Conservation (phyloP, 2,329 filamentous ascomycete species). For the Tolypocladium inflatum region DNA sequence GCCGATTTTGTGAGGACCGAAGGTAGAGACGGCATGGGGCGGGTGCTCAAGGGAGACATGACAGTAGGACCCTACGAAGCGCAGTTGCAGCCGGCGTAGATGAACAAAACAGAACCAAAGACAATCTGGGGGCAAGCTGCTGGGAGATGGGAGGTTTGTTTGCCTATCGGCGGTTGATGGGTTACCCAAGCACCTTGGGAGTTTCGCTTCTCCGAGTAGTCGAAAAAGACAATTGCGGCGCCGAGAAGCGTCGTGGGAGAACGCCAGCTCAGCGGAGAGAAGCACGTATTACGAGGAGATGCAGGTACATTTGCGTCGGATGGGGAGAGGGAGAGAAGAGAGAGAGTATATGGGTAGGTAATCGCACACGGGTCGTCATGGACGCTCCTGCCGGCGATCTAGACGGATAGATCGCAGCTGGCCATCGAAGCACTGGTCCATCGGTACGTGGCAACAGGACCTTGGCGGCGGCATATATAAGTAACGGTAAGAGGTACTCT, state of each 20-base stretch:
- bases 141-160: too few relatives aligned
- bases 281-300: background rate
- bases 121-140: background rate
- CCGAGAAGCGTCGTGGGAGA: background rate
- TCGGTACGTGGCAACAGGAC: background rate
- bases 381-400: background rate
- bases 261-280: background rate
- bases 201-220: background rate
- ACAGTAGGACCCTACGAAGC: background rate
- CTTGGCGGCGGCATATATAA: background rate
- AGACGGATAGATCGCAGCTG: background rate
- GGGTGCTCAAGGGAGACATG: slow-evolving; percentile 4
- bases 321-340: background rate
- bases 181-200: background rate
- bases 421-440: background rate
- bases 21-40: slow-evolving; percentile 23
- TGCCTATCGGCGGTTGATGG: background rate
- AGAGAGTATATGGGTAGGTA: background rate
- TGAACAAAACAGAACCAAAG: background rate
- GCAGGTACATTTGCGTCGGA: background rate
- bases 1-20: slow-evolving; percentile 27
- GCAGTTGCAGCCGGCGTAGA: background rate
- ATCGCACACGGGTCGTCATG: background rate
- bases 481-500: background rate
- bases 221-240: background rate